These are phyloP conservation scores for Pseudogymnoascus sp. DNA, from an alignment of 2,329 filamentous ascomycete species.

Conservation along the genomic window DNA sequence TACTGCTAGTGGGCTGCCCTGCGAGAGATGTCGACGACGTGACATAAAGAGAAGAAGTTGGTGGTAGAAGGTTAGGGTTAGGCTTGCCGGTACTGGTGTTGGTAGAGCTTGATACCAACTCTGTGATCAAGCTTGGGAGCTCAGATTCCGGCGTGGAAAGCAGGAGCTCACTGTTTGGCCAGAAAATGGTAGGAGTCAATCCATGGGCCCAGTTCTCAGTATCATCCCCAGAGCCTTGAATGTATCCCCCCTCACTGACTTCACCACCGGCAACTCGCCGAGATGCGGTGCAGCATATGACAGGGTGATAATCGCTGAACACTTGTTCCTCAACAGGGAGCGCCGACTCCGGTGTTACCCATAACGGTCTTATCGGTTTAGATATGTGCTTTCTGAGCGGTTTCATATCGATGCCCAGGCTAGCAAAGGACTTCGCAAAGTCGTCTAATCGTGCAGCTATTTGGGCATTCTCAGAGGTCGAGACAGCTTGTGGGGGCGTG, in stretches of 20 bases:
- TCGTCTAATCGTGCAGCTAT: slow-evolving; percentile 51
- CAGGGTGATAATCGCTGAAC: slow-evolving; percentile 57
- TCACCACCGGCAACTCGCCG: slow-evolving; percentile 63
- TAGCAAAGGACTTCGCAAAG: slow-evolving; percentile 48
- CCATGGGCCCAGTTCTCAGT: slow-evolving; percentile 87
- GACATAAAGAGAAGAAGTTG: slow-evolving; percentile 26
- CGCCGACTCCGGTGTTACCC: slow-evolving; percentile 67
- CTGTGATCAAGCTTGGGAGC: slow-evolving; percentile 44
- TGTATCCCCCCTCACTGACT: slow-evolving; percentile 66
- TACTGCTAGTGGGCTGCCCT: neutral
- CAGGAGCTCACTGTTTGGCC: slow-evolving; percentile 58
- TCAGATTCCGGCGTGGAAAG: slow-evolving; percentile 61
- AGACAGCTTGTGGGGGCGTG: slow-evolving; percentile 66
- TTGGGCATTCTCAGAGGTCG: slow-evolving; percentile 70
- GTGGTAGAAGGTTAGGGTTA: slow-evolving; percentile 13
- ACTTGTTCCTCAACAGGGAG: slow-evolving; percentile 36
- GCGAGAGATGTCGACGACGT: slow-evolving; percentile 16
- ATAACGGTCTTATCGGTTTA: slow-evolving; percentile 71
- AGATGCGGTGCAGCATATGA: slow-evolving; percentile 84
- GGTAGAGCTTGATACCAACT: slow-evolving; percentile 33
- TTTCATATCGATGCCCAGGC: slow-evolving; percentile 54
- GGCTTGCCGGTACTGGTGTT: neutral
- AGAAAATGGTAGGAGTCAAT: slow-evolving; percentile 73
- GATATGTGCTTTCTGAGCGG: slow-evolving; percentile 49
- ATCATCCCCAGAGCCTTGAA: slow-evolving; percentile 93